Conservation (phyloP, 768 basidiomycete genomes). For the Boletus rufocinnamomeus region DNA sequence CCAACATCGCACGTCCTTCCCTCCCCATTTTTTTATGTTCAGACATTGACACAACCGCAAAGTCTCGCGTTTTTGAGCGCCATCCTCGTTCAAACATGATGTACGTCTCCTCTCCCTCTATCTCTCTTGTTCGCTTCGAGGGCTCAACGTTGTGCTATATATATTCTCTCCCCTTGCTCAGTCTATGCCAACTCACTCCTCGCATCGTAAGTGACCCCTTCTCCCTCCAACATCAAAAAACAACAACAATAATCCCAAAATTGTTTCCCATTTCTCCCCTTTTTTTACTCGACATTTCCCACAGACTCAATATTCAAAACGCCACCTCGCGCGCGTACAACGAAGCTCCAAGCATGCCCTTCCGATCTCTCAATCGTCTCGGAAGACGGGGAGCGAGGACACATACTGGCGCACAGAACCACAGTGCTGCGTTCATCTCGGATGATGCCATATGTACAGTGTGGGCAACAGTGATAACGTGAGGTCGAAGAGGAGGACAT, state of each 20-base stretch:
- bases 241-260: no score
- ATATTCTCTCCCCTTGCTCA: neutral
- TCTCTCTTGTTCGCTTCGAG: no score
- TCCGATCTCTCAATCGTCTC: slow-evolving; percentile 11
- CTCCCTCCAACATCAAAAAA: no score
- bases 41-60: slow-evolving; percentile 25
- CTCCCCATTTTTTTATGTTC: no score
- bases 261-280: no score
- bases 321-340: slow-evolving; percentile 20
- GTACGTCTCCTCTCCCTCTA: slow-evolving; percentile 28
- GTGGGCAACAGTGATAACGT: no score
- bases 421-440: no score
- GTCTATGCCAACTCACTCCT: slow-evolving; percentile 35
- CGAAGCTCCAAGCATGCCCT: neutral
- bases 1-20: no score
- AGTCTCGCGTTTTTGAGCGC: slow-evolving; percentile 23
- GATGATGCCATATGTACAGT: no score
- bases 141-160: neutral
- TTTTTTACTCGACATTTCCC: no score
- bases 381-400: neutral
- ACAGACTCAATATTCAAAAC: slow-evolving; percentile 29
- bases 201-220: slow-evolving; percentile 24
- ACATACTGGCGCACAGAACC: no score
- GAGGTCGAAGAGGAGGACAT: no score
- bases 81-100: slow-evolving; percentile 28